These are phyloP conservation scores for Agarophyton chilense DNA, from an alignment of 23 red algal genomes.

Conservation along the genomic window DNA sequence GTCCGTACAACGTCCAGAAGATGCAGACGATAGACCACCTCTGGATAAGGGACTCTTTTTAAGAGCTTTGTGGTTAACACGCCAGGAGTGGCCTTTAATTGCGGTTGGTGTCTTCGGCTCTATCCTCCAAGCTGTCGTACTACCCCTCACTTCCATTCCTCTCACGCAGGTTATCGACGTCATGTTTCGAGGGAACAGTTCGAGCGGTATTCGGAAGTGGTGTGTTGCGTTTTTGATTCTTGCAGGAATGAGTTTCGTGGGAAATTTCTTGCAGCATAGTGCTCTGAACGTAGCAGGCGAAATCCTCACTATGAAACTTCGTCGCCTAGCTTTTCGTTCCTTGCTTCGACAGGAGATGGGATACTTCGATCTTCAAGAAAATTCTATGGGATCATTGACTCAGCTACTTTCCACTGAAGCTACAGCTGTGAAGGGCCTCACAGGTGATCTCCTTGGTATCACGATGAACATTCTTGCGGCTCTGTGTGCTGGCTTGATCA, in stretches of 20 bases:
- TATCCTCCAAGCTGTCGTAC: slow-evolving; percentile 5
- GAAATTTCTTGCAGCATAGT: slow-evolving; percentile 45
- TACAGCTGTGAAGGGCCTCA: slow-evolving; percentile 43
- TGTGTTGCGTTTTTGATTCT: slow-evolving; percentile 37
- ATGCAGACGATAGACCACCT: background rate
- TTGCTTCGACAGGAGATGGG: slow-evolving; percentile 84
- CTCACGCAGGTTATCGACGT: slow-evolving; percentile 22
- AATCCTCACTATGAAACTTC: slow-evolving; percentile 72
- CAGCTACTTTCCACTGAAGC: slow-evolving; percentile 64
- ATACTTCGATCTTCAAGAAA: slow-evolving; percentile 75
- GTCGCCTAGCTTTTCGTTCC: slow-evolving; percentile 58
- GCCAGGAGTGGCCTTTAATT: slow-evolving; percentile 40
- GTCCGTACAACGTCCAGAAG: background rate
- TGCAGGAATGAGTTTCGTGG: slow-evolving; percentile 16
- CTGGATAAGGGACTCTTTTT: slow-evolving; percentile 33
- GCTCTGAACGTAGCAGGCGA: slow-evolving; percentile 82
- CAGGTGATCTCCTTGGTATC: slow-evolving; percentile 57
- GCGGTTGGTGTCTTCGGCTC: slow-evolving; percentile 30
- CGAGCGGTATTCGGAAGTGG: slow-evolving; percentile 30
- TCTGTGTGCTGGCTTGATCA: slow-evolving; percentile 50
- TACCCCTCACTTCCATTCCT: slow-evolving; percentile 44
- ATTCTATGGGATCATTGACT: slow-evolving; percentile 59
- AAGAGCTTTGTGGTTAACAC: slow-evolving; percentile 17
- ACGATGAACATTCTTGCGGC: slow-evolving; percentile 18
- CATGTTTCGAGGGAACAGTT: slow-evolving; percentile 23